Conservation (phyloP, 1,284 basidiomycete species). For the Porodaedalea pini region DNA sequence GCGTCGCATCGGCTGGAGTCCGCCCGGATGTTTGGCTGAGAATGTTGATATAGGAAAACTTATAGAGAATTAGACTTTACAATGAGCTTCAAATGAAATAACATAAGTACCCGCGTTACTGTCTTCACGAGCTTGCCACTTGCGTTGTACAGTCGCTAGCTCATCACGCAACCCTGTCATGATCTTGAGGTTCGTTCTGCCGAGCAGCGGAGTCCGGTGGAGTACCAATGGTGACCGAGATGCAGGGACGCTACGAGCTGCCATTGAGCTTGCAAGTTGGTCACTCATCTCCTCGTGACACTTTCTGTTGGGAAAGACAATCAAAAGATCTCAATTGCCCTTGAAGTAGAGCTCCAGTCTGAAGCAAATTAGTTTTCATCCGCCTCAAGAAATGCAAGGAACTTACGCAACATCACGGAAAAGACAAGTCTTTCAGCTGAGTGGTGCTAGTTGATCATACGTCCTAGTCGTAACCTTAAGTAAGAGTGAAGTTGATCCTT, state of each 20-base stretch:
- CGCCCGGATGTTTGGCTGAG: conserved; percentile 87
- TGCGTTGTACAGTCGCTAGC: conserved; percentile 63
- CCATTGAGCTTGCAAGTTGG: conserved; percentile 51
- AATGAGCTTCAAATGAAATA: background rate
- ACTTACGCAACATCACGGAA: conserved; percentile 88
- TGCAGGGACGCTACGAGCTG: conserved; percentile 35
- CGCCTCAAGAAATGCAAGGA: conserved; percentile 5
- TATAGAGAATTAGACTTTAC: conserved; percentile 12
- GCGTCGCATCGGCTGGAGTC: conserved; percentile 92
- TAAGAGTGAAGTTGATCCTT: conserved; percentile 6
- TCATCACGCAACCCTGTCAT: conserved; percentile 51
- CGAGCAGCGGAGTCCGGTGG: conserved; percentile 54
- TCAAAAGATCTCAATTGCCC: conserved; percentile 78
- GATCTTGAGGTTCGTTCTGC: conserved; percentile 45
- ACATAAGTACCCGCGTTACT: conserved; percentile 63
- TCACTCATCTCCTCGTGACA: conserved; percentile 62
- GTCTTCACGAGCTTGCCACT: conserved; percentile 85
- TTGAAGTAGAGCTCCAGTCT: conserved; percentile 90
- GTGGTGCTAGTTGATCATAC: conserved; percentile 74
- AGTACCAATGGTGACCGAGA: conserved; percentile 40
- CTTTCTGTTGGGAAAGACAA: conserved; percentile 72
- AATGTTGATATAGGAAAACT: conserved; percentile 87
- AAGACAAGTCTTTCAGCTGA: conserved; percentile 79
- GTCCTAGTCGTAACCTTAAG: conserved; percentile 47
- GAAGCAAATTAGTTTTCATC: conserved; percentile 6